These are phyloP conservation scores for Aspergillus hortae DNA, from an alignment of 2,329 filamentous ascomycete species.

Conservation along the genomic window DNA sequence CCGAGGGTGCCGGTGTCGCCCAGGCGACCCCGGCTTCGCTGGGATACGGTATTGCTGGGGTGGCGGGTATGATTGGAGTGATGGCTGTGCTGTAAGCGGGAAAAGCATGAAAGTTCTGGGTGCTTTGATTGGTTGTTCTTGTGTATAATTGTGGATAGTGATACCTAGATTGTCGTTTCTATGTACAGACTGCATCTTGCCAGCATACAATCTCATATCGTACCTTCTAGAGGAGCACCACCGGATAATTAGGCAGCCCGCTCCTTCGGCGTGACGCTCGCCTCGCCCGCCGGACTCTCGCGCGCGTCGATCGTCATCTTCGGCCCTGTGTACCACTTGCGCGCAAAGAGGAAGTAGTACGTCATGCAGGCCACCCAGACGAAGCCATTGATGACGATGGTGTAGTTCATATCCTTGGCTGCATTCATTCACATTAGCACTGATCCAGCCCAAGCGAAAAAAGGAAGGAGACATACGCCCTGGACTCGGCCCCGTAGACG, in stretches of 20 bases:
- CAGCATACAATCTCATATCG: not conserved
- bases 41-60: conserved; percentile 16
- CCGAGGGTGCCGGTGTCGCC: conserved; percentile 17
- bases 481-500: conserved; percentile 53
- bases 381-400: conserved; percentile 57
- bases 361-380: conserved; percentile 56
- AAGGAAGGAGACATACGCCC: conserved; percentile 29
- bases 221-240: not conserved
- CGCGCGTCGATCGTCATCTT: conserved; percentile 50
- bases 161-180: not conserved
- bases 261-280: not conserved
- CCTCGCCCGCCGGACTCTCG: not conserved
- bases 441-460: not conserved
- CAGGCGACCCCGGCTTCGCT: conserved; percentile 20
- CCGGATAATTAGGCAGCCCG: not conserved
- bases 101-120: not conserved
- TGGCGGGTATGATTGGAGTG: conserved; percentile 26
- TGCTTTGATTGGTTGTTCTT: not conserved
- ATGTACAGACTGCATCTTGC: not conserved
- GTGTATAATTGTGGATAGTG: not conserved
- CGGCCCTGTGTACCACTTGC: conserved; percentile 61
- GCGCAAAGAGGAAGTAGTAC: conserved; percentile 57
- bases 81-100: conserved; percentile 27
- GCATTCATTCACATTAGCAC: conserved; percentile 5
- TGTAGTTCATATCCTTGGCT: conserved; percentile 59